These are phyloP conservation scores for Suillus cothurnatus DNA, from an alignment of 768 basidiomycete genomes.

Conservation along the genomic window DNA sequence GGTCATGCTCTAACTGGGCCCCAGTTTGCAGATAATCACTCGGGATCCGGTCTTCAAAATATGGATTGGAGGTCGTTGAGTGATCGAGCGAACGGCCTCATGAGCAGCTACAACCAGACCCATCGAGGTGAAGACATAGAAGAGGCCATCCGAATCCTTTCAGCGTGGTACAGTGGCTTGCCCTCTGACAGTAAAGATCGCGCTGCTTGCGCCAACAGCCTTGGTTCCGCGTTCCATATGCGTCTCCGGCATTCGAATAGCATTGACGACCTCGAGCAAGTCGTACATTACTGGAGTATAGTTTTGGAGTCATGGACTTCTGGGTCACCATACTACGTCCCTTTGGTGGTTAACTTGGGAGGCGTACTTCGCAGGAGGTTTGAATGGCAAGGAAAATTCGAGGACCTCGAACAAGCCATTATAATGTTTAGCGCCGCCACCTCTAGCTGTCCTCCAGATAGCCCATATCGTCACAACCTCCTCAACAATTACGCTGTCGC, in stretches of 20 bases:
- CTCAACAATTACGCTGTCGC: slow-evolving; percentile 25
- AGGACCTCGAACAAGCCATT: slow-evolving; percentile 23
- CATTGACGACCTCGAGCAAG: slow-evolving; percentile 25
- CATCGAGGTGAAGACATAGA: slow-evolving; percentile 29
- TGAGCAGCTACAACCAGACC: slow-evolving; percentile 23
- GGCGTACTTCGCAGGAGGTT: slow-evolving; percentile 23
- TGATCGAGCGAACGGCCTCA: slow-evolving; percentile 12
- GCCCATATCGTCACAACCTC: slow-evolving; percentile 20
- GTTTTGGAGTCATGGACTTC: slow-evolving; percentile 17
- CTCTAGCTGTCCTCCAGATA: slow-evolving; percentile 7
- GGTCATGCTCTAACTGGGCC: not conserved
- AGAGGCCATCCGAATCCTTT: slow-evolving; percentile 22
- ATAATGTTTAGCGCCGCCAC: slow-evolving; percentile 15
- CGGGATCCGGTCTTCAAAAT: not conserved
- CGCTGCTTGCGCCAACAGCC: slow-evolving; percentile 18
- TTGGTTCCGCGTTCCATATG: slow-evolving; percentile 20
- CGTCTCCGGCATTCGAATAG: slow-evolving; percentile 28
- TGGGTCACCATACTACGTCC: slow-evolving; percentile 17
- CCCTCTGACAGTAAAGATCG: slow-evolving; percentile 21
- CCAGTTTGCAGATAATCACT: not conserved
- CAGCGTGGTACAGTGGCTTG: slow-evolving; percentile 21
- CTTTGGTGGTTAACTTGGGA: slow-evolving; percentile 20
- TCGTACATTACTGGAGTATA: slow-evolving; percentile 16
- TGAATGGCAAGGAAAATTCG: slow-evolving; percentile 18
- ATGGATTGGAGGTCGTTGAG: not conserved